phyloP scores from a whole-genome alignment of 2,329 filamentous ascomycete species.

The Biscogniauxia sp. region DNA sequence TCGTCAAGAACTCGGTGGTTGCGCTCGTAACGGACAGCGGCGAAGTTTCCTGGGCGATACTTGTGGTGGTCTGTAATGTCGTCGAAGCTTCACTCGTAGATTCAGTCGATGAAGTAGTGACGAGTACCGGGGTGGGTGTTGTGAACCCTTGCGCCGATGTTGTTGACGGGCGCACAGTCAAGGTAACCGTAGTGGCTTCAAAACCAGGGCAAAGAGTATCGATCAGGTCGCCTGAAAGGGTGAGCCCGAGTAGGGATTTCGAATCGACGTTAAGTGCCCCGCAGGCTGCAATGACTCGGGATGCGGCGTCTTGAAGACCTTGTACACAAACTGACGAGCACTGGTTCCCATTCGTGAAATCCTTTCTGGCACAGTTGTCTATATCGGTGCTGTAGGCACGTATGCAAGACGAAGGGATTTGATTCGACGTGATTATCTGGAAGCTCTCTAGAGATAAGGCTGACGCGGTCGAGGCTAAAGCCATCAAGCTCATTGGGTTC shows the following conservation, averaged over 20 bases:
- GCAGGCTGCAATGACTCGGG: conserved; percentile 19
- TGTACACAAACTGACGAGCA: conserved; percentile 26
- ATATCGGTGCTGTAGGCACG: conserved; percentile 25
- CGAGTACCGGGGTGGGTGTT: neutral
- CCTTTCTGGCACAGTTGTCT: conserved; percentile 21
- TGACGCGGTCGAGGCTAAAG: conserved; percentile 21
- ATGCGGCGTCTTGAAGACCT: conserved; percentile 21
- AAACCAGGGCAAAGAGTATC: conserved; percentile 25
- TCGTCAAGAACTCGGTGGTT: neutral
- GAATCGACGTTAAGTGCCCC: conserved; percentile 19
- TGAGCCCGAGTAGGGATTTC: conserved; percentile 25
- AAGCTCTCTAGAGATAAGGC: conserved; percentile 30
- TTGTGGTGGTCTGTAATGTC: neutral
- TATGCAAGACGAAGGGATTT: conserved; percentile 26
- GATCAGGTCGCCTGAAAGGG: conserved; percentile 24
- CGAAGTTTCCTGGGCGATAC: neutral
- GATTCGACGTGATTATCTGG: conserved; percentile 26
- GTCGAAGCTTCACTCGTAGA: neutral
- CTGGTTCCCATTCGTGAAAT: conserved; percentile 23
- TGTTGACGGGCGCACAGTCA: conserved; percentile 19
- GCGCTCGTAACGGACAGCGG: neutral
- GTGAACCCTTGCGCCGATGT: conserved; percentile 6
- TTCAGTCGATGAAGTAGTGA: neutral
- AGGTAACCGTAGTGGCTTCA: conserved; percentile 21
- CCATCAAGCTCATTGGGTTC: conserved; percentile 15